phyloP scores from a whole-genome alignment of 2,329 filamentous ascomycete genomes.

The Aureobasidium sp. region DNA sequence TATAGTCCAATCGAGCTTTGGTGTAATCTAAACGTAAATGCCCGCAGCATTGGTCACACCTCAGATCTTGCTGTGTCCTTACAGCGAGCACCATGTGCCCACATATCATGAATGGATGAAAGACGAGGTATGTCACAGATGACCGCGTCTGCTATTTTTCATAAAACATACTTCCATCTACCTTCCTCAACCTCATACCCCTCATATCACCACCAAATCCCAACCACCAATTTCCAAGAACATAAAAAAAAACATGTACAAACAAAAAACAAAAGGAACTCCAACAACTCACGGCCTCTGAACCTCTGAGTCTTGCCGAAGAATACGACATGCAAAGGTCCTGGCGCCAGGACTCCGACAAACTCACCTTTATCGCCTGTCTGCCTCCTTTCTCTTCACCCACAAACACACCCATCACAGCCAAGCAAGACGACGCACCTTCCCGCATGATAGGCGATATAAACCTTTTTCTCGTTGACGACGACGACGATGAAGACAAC shows the following conservation, averaged over 20 bases:
- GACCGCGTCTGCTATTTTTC: too few relatives aligned
- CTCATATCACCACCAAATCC: background rate
- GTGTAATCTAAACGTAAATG: background rate
- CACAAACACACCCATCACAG: slow-evolving; percentile 23
- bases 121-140: slow-evolving; percentile 50
- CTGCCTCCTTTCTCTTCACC: slow-evolving; percentile 32
- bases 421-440: slow-evolving; percentile 47
- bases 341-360: slow-evolving; percentile 76
- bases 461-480: slow-evolving; percentile 62
- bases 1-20: background rate
- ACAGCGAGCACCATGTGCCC: slow-evolving; percentile 71
- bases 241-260: background rate
- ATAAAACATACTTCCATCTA: background rate
- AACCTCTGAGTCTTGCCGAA: slow-evolving; percentile 69
- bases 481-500: slow-evolving; percentile 42
- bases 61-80: slow-evolving; percentile 71
- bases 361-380: slow-evolving; percentile 87
- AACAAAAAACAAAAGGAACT: slow-evolving; percentile 49
- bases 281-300: slow-evolving; percentile 78
- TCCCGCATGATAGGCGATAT: slow-evolving; percentile 44
- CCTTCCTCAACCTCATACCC: background rate
- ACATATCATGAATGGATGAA: slow-evolving; percentile 91
- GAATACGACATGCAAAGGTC: slow-evolving; percentile 87
- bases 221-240: slow-evolving; percentile 2
- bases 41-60: slow-evolving; percentile 58